A percentile compares a stretch with the other conserved stretches of the same genome.
These are phyloP conservation scores for Oidiodendron maius DNA, from an alignment of 495 filamentous ascomycete species.

Conservation along the genomic window DNA sequence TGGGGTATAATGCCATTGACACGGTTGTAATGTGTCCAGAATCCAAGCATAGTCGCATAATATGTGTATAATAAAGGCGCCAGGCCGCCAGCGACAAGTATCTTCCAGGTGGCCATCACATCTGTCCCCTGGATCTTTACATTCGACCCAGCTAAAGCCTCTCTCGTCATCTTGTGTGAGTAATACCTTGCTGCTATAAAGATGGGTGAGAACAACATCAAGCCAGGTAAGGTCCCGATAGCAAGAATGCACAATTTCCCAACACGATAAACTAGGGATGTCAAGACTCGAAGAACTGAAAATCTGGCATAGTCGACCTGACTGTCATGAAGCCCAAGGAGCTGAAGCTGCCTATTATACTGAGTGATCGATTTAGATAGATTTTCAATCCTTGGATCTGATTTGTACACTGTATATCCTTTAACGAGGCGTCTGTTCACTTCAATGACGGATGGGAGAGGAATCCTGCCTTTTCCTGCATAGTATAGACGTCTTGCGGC, in stretches of 20 bases:
- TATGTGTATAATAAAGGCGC: slow-evolving; percentile 13
- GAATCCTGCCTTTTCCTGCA: slow-evolving; percentile 1
- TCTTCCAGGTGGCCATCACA: slow-evolving; percentile 18
- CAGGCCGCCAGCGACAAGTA: slow-evolving; percentile 9
- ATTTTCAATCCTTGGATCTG: background rate
- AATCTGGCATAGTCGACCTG: slow-evolving; percentile 8
- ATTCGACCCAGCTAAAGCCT: slow-evolving; percentile 11
- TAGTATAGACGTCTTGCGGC: slow-evolving; percentile 9
- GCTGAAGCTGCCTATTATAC: background rate
- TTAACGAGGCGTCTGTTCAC: slow-evolving; percentile 12
- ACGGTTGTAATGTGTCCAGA: background rate
- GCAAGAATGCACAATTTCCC: slow-evolving; percentile 5
- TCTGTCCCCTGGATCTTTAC: slow-evolving; percentile 14
- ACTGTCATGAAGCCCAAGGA: slow-evolving; percentile 6
- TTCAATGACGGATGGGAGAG: slow-evolving; percentile 4
- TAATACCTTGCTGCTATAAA: slow-evolving; percentile 7
- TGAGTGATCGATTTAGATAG: background rate
- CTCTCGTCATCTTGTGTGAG: slow-evolving; percentile 3
- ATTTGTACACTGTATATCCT: slow-evolving; percentile 2
- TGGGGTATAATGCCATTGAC: background rate
- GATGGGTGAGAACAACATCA: slow-evolving; percentile 11
- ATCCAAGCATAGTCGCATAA: slow-evolving; percentile 4
- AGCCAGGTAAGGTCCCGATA: slow-evolving; percentile 6
- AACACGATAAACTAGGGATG: slow-evolving; percentile 6
- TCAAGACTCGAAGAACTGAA: background rate